Evolutionary conservation across 176 grass and related monocot species (phyloP).

Genomic region (Phoenix roebelenii): DNA sequence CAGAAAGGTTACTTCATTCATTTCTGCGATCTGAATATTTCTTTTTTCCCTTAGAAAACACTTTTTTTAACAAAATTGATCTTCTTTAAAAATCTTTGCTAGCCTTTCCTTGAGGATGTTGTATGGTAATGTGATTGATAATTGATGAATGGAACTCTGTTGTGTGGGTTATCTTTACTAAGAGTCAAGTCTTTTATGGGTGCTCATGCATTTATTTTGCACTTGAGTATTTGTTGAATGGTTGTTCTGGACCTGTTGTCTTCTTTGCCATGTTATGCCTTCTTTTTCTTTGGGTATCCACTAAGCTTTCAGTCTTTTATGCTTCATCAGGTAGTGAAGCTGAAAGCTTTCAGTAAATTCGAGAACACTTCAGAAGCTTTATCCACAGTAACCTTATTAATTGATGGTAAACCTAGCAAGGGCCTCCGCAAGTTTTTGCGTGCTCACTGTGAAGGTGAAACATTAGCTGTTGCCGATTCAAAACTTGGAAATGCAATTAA

Average conservation of each 20-base stretch:
- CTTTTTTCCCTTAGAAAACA: no score
- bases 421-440: constrained; percentile 76
- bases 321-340: constrained; percentile 66
- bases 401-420: constrained; percentile 92
- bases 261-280: neutral
- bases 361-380: constrained; percentile 91
- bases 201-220: no score
- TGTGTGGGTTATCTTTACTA: no score
- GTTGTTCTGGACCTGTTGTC: no score
- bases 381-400: constrained; percentile 57
- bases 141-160: no score
- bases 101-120: no score
- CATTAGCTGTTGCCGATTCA: constrained; percentile 79
- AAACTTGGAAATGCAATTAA: constrained; percentile 87
- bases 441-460: constrained; percentile 73
- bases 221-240: no score
- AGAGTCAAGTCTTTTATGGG: no score
- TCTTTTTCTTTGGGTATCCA: neutral
- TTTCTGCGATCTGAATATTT: no score
- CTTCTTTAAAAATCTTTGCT: no score
- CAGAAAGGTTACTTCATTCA: constrained; percentile 46
- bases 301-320: neutral
- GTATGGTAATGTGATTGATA: no score
- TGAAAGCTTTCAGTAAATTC: constrained; percentile 94
- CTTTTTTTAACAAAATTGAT: no score